Conservation (phyloP, 305 asterid species). For the Rubia balearica region DNA sequence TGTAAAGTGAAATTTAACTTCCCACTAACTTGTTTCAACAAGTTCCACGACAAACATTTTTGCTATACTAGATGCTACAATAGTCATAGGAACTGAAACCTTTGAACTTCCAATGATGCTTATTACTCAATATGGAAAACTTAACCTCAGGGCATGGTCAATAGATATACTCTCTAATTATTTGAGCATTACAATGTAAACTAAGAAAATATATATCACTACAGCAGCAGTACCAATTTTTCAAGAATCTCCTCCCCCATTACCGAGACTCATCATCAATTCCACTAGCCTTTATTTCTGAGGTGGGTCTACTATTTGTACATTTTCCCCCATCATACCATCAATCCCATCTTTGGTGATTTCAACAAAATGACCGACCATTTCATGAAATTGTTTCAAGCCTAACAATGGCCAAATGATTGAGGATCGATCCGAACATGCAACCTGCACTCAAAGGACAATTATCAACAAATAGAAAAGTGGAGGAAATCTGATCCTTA, state of each 20-base stretch:
- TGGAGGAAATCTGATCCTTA: conserved; percentile 41
- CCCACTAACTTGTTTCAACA: conserved; percentile 59
- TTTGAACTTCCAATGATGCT: conserved; percentile 70
- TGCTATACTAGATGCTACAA: conserved; percentile 82
- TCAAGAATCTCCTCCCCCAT: too few species aligned
- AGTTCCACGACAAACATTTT: conserved; percentile 94
- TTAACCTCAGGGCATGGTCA: background rate
- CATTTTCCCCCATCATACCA: conserved; percentile 57
- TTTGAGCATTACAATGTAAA: background rate
- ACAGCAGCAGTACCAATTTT: background rate
- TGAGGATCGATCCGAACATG: conserved; percentile 92
- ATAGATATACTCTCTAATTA: background rate
- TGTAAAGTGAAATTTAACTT: conserved; percentile 10
- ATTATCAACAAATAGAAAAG: background rate
- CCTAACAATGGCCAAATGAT: conserved; percentile 92
- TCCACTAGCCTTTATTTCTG: conserved; percentile 27
- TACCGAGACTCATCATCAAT: too few species aligned
- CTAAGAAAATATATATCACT: too few species aligned
- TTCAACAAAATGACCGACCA: conserved; percentile 95
- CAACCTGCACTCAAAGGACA: conserved; percentile 47
- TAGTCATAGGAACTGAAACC: conserved; percentile 72
- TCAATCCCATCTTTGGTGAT: conserved; percentile 69
- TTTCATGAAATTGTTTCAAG: conserved; percentile 82
- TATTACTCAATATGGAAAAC: background rate
- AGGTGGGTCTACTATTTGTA: conserved; percentile 81